Base-by-base conservation (phyloP, 1,284 basidiomycete genomes). In the Golubevia sp. region DNA sequence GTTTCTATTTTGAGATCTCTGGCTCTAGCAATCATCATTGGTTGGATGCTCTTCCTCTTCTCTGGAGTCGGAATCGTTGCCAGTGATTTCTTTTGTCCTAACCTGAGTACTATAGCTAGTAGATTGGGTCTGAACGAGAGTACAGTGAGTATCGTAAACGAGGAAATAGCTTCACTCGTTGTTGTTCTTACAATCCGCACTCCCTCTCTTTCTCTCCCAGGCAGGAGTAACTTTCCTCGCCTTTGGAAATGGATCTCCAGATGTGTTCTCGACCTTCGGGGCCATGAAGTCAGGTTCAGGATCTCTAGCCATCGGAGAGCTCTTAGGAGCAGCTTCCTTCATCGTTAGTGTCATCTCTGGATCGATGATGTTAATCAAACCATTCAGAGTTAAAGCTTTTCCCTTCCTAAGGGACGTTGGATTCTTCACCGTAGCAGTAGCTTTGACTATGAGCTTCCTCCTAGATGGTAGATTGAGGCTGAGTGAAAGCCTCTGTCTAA, bases 271-370 rank as follows among this genome's bases (percentile, higher is more conserved):
- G 11, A 98, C 96, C 0, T 97, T 96, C 82, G 92, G 92, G 0
- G 93, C 96, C 18, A 92, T 99, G 89, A 89, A 90, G 54, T 87
- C 90, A 15, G 87, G 91, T 74, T 93, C 94, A 0, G 94, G 94
- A 5, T 90, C 92, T 59, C 85, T 99, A 58, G 96, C 96, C 0
- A 90, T 99, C 56, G 96, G 96, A 48, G 96, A 99, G 84, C 88
- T 99, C 3, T 87, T 99, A 23, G 96, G 96, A 15, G 96, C 96
- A 0, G 95, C 96, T 1, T 89, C 92, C 1, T 99, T 98, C 85
- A 96, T 98, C 82, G 90, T 94, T 21, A 93, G 93, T 2, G 94
- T 95, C 76, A 94, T 99, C 49, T 94, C 84, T 52, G 96, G 96
- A 4, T 92, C 91, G 18, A 97, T 99, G 90, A 95, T 94, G 77